Percentiles rank a stretch among this genome's conserved stretches.
These are phyloP conservation scores for Calvatia gigantea DNA, from an alignment of 768 basidiomycete species.

Conservation along the genomic window DNA sequence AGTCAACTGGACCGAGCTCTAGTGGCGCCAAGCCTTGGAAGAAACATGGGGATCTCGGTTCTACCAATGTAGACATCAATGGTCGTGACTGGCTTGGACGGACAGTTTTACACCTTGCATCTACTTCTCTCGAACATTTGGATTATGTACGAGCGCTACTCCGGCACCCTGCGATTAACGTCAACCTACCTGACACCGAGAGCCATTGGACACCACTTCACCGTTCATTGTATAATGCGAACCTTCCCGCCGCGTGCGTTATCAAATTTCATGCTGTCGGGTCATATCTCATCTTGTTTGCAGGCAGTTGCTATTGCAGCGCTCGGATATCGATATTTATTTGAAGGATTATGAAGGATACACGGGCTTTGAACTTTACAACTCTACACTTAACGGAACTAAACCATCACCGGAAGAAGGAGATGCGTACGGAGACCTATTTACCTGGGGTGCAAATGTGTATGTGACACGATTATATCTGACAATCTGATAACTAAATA, in stretches of 20 bases:
- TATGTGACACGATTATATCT: slow-evolving; percentile 20
- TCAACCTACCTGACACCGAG: slow-evolving; percentile 80
- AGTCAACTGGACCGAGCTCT: slow-evolving; percentile 31
- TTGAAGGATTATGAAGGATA: slow-evolving; percentile 87
- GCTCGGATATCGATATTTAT: slow-evolving; percentile 64
- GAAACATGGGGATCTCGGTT: slow-evolving; percentile 37
- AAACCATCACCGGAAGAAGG: slow-evolving; percentile 38
- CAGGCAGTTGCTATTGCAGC: slow-evolving; percentile 58
- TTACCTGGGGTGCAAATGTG: slow-evolving; percentile 88
- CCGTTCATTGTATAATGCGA: slow-evolving; percentile 78
- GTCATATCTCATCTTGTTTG: neutral
- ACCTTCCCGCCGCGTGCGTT: slow-evolving; percentile 65
- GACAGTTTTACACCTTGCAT: slow-evolving; percentile 82
- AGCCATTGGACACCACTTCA: slow-evolving; percentile 92
- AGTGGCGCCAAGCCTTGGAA: slow-evolving; percentile 60
- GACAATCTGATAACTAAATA: neutral
- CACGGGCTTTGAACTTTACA: slow-evolving; percentile 91
- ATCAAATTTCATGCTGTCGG: slow-evolving; percentile 4
- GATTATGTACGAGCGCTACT: slow-evolving; percentile 80
- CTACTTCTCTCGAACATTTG: slow-evolving; percentile 59
- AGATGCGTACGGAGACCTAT: slow-evolving; percentile 53
- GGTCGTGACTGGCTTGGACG: slow-evolving; percentile 68
- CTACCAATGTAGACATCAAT: slow-evolving; percentile 57
- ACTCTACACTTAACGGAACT: slow-evolving; percentile 79
- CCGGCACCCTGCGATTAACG: slow-evolving; percentile 68